Evolutionary conservation across 2,329 filamentous ascomycete genomes (phyloP).

Genomic region (Paracoccidioides brasiliensis): DNA sequence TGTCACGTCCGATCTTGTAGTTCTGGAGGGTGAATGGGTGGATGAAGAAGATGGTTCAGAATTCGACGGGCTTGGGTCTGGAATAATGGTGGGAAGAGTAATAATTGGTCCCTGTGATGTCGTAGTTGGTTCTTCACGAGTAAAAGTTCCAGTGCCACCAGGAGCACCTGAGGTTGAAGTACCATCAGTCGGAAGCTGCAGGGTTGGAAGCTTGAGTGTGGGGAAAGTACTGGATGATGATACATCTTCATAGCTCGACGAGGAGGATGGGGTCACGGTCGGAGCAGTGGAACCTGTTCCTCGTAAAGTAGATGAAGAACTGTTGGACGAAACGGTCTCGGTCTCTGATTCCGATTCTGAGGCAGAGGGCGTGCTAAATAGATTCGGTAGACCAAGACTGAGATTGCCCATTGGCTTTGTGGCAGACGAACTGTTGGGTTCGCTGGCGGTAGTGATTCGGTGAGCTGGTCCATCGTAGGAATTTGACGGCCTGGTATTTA

Average conservation of each 20-base stretch:
- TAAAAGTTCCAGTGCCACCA: background rate
- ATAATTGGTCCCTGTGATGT: constrained; percentile 3
- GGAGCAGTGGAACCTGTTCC: background rate
- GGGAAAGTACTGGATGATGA: background rate
- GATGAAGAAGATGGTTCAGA: constrained; percentile 13
- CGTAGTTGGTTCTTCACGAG: constrained; percentile 1
- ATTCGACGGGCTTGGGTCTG: constrained; percentile 1
- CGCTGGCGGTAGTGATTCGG: too few species aligned
- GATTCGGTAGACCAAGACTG: background rate
- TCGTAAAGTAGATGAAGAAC: background rate
- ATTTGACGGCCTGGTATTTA: too few species aligned
- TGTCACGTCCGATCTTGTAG: background rate
- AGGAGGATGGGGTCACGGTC: background rate
- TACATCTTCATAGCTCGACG: too few species aligned
- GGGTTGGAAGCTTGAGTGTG: background rate
- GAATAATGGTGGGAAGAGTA: constrained; percentile 6
- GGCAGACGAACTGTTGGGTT: background rate
- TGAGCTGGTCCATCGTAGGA: too few species aligned
- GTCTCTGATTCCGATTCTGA: background rate
- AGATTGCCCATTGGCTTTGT: background rate
- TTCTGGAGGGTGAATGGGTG: background rate
- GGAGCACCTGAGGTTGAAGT: background rate
- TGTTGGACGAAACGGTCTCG: background rate
- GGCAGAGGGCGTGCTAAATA: background rate
- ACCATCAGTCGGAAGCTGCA: background rate